Base-by-base conservation (phyloP, 208 protist genomes). In the Acanthamoeba culbertsoni region DNA sequence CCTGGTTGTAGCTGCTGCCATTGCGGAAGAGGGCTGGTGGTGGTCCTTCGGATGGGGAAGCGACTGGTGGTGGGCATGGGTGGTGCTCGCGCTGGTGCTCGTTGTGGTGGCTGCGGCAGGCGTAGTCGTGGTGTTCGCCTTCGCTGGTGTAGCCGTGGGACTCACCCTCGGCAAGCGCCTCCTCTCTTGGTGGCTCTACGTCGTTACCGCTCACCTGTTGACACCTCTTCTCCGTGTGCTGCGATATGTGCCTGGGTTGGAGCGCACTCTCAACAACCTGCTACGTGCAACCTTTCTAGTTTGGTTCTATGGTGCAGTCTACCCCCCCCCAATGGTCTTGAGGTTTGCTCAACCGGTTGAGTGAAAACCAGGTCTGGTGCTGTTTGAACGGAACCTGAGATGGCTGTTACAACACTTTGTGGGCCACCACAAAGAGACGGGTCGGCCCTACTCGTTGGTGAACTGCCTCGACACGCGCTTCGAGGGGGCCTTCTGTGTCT, bases 391-490 rank as follows among this genome's bases (percentile, higher is more conserved):
- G 8, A 53, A 86, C 28, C 48, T 86, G 77, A 6, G 77, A 20
- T 63, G 46, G 77, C 6, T 86, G 4, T 20, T 86, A 31, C 51
- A 86, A 31, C 77, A 63, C 77, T 86, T 86, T 31, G 77, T 86
- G 77, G 51, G 46, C 14, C 43, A 31, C 1, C 77, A 86, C 31
- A 62, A 53, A 31, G 77, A 53, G 28, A 86, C 77, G 26, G 46
- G 77, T 26, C 26, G 51, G 7, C 77, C 77, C 51, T 86, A 86
- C 37, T 86, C 77, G 46, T 28, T 86, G 40, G 77, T 86, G 23
- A 86, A 86, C 77, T 53, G 46, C 20, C 37, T 86, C 4, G 77
- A 86, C 77, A 53, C 77, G 20, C 51, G 46, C 51, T 86, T 86
- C 45, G 43, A 53, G 1, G 77, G 77, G 23, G 43, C 51, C 42